Percentiles rank a stretch among this genome's conserved stretches.
Evolutionary conservation across 75 land plant species (phyloP).

Genomic region (Chamaecyparis obtusa): DNA sequence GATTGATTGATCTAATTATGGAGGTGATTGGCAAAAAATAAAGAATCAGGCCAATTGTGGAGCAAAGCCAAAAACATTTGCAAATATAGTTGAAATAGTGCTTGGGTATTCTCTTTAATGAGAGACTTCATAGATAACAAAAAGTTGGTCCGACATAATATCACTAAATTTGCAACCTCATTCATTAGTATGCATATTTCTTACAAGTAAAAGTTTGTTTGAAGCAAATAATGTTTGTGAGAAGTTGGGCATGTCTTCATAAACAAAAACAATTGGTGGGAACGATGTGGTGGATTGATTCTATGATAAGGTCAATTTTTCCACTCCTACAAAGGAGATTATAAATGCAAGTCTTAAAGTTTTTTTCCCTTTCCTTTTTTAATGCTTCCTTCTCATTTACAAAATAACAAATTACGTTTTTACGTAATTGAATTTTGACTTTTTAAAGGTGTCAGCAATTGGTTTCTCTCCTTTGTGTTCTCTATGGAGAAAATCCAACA

Average conservation of each 20-base stretch:
- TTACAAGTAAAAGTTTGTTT: not conserved
- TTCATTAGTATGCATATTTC: not conserved
- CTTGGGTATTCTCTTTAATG: not conserved
- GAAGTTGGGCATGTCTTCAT: not conserved
- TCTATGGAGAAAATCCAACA: too few relatives aligned
- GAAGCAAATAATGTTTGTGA: not conserved
- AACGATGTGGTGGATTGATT: not conserved
- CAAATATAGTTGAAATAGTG: not conserved
- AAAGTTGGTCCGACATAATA: not conserved
- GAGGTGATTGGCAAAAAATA: not conserved
- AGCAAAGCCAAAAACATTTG: not conserved
- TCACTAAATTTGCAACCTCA: too few relatives aligned
- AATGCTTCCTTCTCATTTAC: too few relatives aligned
- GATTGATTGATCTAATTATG: not conserved
- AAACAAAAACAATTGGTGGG: not conserved
- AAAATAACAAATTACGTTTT: too few relatives aligned
- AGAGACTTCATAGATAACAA: not conserved
- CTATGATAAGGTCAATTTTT: not conserved
- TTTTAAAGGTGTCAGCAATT: too few relatives aligned
- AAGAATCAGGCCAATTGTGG: not conserved
- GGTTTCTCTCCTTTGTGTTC: too few relatives aligned
- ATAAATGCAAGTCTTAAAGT: too few relatives aligned
- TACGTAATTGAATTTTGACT: too few relatives aligned
- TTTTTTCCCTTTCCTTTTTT: too few relatives aligned
- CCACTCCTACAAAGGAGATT: not conserved